Conservation (phyloP, 164 flowering plant genomes). For the Tinospora cordifolia region DNA sequence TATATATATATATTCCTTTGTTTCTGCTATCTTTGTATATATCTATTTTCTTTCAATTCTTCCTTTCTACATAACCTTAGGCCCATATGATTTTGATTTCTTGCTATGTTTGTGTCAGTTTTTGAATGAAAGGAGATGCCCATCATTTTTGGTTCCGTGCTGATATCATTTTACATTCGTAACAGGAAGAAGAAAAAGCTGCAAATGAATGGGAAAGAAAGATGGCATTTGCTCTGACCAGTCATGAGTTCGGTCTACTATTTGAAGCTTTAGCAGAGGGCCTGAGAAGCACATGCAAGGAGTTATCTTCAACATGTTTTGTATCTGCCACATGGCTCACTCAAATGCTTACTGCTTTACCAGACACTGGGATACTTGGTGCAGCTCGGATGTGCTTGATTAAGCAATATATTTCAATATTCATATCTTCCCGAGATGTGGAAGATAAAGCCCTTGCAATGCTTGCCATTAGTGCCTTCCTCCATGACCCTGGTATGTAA, state of each 20-base stretch:
- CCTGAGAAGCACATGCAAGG: conserved; percentile 46
- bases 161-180: background rate
- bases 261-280: conserved; percentile 82
- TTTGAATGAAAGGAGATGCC: background rate
- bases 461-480: conserved; percentile 67
- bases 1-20: too few relatives aligned
- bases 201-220: conserved; percentile 73
- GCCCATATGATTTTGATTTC: background rate
- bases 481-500: conserved; percentile 49
- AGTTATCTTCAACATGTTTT: conserved; percentile 51
- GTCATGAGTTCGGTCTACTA: conserved; percentile 74
- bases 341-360: conserved; percentile 55
- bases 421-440: conserved; percentile 44
- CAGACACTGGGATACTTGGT: conserved; percentile 73
- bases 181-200: conserved; percentile 62
- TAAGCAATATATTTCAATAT: conserved; percentile 43
- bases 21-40: background rate
- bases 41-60: background rate
- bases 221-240: conserved; percentile 57
- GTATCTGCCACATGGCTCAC: conserved; percentile 69
- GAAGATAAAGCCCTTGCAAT: conserved; percentile 65
- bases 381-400: conserved; percentile 72
- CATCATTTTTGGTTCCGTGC: background rate
- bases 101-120: background rate
- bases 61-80: background rate